phyloP scores from a whole-genome alignment of 139 green algal genomes.

The Gonium pectorale region DNA sequence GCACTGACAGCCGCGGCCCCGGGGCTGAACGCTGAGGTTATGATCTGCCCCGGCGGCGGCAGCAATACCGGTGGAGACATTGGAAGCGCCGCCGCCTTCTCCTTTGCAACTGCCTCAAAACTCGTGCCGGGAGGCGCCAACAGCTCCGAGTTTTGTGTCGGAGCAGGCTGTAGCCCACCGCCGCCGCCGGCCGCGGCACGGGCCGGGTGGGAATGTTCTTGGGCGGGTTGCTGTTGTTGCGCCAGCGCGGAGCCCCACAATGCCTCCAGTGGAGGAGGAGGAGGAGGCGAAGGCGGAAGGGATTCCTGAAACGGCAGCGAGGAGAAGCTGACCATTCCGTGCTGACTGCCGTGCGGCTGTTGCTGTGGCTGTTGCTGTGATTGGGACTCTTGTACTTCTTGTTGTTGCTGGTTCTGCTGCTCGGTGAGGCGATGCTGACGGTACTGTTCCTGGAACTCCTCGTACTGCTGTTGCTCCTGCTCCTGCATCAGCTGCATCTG shows the following conservation, averaged over 20 bases:
- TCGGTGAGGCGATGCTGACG: neutral
- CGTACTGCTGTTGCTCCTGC: neutral
- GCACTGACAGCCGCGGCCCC: neutral
- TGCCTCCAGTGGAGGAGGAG: too few relatives aligned
- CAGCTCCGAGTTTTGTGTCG: too few relatives aligned
- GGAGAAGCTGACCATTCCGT: too few relatives aligned
- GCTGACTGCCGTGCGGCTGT: too few relatives aligned
- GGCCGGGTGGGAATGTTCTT: too few relatives aligned
- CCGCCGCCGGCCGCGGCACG: too few relatives aligned
- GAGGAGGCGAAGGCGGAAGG: too few relatives aligned
- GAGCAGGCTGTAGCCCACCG: too few relatives aligned
- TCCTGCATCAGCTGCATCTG: neutral
- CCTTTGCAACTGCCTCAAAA: too few relatives aligned
- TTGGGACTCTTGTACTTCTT: neutral
- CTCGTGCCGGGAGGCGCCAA: too few relatives aligned
- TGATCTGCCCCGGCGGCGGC: slow-evolving; percentile 22
- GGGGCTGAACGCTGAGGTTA: neutral
- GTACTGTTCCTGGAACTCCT: neutral
- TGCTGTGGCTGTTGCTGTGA: slow-evolving; percentile 3
- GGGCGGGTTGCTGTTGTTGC: neutral
- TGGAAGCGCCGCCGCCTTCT: neutral
- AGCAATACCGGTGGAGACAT: neutral
- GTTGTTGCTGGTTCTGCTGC: neutral
- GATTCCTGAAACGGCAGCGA: too few relatives aligned
- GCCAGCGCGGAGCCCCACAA: neutral